These are phyloP conservation scores for Mycena galericulata DNA, from an alignment of 768 basidiomycete species.

Conservation along the genomic window DNA sequence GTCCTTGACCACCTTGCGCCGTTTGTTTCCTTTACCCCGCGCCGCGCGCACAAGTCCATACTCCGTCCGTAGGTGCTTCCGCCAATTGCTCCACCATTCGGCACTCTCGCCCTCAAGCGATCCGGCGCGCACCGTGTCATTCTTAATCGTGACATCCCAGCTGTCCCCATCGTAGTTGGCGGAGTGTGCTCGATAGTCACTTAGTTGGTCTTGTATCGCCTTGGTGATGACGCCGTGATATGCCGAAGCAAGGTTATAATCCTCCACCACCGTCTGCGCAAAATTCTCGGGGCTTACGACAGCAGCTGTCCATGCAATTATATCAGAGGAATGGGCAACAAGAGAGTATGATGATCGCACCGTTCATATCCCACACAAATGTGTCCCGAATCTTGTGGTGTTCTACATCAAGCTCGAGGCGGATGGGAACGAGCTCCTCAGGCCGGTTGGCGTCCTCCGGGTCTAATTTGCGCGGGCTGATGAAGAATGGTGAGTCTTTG, in stretches of 20 bases:
- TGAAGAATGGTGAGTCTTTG: slow-evolving; percentile 26
- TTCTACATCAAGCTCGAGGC: slow-evolving; percentile 97
- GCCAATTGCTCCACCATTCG: slow-evolving; percentile 82
- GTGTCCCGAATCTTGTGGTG: slow-evolving; percentile 95
- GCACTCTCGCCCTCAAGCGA: slow-evolving; percentile 60
- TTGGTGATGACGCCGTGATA: slow-evolving; percentile 80
- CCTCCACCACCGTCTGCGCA: slow-evolving; percentile 91
- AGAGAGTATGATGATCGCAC: slow-evolving; percentile 58
- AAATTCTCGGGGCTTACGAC: slow-evolving; percentile 91
- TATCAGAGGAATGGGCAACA: background rate
- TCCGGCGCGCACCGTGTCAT: slow-evolving; percentile 50
- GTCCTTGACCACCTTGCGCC: slow-evolving; percentile 51
- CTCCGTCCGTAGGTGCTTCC: slow-evolving; percentile 61
- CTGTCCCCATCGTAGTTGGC: slow-evolving; percentile 64
- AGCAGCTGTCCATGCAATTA: slow-evolving; percentile 72
- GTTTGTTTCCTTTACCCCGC: slow-evolving; percentile 51
- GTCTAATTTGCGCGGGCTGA: slow-evolving; percentile 68
- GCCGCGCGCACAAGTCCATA: slow-evolving; percentile 46
- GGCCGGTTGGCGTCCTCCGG: slow-evolving; percentile 67
- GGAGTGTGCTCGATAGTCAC: slow-evolving; percentile 80
- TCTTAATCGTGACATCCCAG: slow-evolving; percentile 42
- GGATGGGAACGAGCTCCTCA: slow-evolving; percentile 92
- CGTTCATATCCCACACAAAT: slow-evolving; percentile 96
- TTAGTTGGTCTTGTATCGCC: slow-evolving; percentile 89
- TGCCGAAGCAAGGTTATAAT: slow-evolving; percentile 79